Conservation (phyloP, 2,329 filamentous ascomycete genomes). For the Trichoderma sp. region DNA sequence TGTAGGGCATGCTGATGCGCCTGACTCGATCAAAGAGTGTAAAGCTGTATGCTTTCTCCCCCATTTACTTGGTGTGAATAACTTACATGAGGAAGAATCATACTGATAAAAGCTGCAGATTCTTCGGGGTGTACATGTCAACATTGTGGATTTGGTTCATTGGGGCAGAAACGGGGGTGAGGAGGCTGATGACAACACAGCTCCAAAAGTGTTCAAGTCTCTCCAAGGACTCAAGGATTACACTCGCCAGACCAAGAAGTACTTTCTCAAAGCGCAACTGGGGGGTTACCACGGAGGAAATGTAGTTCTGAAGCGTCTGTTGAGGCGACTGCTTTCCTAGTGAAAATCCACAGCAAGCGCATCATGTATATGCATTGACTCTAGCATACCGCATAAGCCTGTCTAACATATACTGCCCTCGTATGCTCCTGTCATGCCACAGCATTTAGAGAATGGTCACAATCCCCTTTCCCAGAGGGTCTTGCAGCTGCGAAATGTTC, state of each 20-base stretch:
- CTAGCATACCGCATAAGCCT: too few relatives aligned
- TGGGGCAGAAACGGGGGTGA: background rate
- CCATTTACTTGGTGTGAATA: too few relatives aligned
- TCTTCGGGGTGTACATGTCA: constrained; percentile 15
- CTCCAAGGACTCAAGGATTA: background rate
- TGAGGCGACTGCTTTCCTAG: background rate
- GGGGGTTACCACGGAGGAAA: background rate
- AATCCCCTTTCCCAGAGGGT: constrained; percentile 33
- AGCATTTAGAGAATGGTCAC: constrained; percentile 30
- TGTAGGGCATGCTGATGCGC: background rate
- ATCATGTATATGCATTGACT: too few relatives aligned
- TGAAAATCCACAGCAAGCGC: too few relatives aligned
- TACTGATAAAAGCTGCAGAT: background rate
- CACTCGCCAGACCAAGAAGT: background rate
- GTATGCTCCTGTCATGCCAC: too few relatives aligned
- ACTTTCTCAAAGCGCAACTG: too few relatives aligned
- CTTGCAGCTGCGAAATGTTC: constrained; percentile 30
- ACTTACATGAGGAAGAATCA: too few relatives aligned
- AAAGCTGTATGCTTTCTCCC: background rate
- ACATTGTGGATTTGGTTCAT: constrained; percentile 8
- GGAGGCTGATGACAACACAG: background rate
- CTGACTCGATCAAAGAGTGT: background rate
- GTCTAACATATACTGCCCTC: too few relatives aligned
- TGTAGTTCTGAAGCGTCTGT: constrained; percentile 14
- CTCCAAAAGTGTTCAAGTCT: background rate